Percentiles rank a stretch among this genome's conserved stretches.
Evolutionary conservation across 495 filamentous ascomycete genomes (phyloP).

Genomic region (Bathelium albidoporum): DNA sequence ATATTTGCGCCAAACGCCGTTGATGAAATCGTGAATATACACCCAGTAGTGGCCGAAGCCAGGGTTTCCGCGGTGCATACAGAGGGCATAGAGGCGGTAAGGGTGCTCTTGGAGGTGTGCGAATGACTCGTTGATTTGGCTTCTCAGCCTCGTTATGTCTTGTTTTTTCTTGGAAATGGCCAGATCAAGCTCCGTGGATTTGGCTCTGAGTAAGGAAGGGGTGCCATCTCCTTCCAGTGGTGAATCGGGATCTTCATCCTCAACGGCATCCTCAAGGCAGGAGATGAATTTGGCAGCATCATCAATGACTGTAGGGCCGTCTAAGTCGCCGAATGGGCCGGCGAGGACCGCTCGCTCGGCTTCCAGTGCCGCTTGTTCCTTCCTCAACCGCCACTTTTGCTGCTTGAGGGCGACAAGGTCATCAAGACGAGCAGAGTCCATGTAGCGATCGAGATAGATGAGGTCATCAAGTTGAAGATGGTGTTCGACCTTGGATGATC

Average conservation of each 20-base stretch:
- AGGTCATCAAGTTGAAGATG: slow-evolving; percentile 63
- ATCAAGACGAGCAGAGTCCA: slow-evolving; percentile 55
- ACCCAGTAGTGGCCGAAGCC: slow-evolving; percentile 90
- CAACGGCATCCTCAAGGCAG: slow-evolving; percentile 6
- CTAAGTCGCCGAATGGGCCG: not conserved
- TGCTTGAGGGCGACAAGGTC: slow-evolving; percentile 51
- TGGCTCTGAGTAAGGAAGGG: slow-evolving; percentile 6
- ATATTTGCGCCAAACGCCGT: slow-evolving; percentile 80
- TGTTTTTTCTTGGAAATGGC: slow-evolving; percentile 40
- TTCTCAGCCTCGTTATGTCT: slow-evolving; percentile 45
- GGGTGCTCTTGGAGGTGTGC: slow-evolving; percentile 45
- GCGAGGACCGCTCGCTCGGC: slow-evolving; percentile 33
- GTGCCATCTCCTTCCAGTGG: slow-evolving; percentile 1
- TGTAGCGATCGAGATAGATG: slow-evolving; percentile 83
- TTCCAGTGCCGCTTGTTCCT: slow-evolving; percentile 33
- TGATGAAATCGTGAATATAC: slow-evolving; percentile 82
- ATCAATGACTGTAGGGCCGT: slow-evolving; percentile 17
- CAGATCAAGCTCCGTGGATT: slow-evolving; percentile 33
- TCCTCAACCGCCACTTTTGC: slow-evolving; percentile 65
- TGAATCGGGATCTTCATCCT: not conserved
- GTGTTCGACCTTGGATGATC: slow-evolving; percentile 64
- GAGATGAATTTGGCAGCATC: slow-evolving; percentile 16
- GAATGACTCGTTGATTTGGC: slow-evolving; percentile 51
- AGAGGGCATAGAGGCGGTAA: slow-evolving; percentile 84
- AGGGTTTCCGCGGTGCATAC: slow-evolving; percentile 66